Evolutionary conservation across 805 yeast genomes (phyloP), one percentile per base, ranked within the genome.

Genomic region (Lipomyces lipofer): DNA sequence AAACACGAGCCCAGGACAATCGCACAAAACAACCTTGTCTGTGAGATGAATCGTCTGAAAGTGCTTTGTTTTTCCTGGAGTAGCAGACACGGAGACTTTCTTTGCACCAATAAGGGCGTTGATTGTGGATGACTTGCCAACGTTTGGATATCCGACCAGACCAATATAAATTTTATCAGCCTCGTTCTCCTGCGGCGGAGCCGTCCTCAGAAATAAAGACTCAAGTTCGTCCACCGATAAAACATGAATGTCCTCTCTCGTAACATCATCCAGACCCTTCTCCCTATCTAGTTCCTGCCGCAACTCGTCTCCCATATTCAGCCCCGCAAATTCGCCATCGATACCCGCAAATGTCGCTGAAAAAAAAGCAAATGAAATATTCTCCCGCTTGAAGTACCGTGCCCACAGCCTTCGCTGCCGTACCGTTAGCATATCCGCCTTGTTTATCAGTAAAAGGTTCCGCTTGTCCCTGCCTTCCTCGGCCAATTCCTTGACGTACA

Each of bases 1-100:
- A 76, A 94, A 94, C 15, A 94, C 99, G 58, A 94, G 78, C 79
- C 99, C 99, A 1, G 99, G 99, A 77, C 99, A 94, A 78, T 94
- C 99, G 73, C 98, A 94, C 49, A 94, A 76, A 63, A 90, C 78
- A 1, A 94, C 94, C 33, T 85, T 78, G 49, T 86, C 87, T 0
- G 96, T 82, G 43, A 94, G 78, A 67, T 82, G 81, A 58, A 94
- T 91, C 1, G 99, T 94, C 75, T 94, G 99, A 78, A 94, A 94
- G 77, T 94, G 99, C 70, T 94, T 94, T 12, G 99, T 94, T 70
- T 94, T 94, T 75, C 99, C 99, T 12, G 99, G 99, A 0, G 99
- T 94, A 1, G 98, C 79, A 1, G 98, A 92, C 35, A 94, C 99
- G 1, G 97, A 90, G n/a, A 94, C 99, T 70, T 88, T 91, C 68